Base-by-base conservation (phyloP, 805 yeast genomes). In the Jamesozyma jinghongensis region DNA sequence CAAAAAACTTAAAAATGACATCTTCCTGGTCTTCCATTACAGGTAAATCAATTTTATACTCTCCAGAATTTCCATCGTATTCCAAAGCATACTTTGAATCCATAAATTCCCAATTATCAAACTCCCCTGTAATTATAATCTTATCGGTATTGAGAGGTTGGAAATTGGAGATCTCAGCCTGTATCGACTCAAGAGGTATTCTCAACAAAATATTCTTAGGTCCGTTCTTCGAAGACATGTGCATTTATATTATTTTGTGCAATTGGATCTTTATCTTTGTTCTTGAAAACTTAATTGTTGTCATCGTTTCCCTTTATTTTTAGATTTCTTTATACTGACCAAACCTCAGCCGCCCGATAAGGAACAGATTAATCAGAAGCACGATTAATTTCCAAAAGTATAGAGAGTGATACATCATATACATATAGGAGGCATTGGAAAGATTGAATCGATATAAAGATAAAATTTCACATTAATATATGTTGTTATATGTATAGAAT, bases 91-190 rank as follows among this genome's bases (percentile, higher is more conserved):
- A 55, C 16, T 27, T 16, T 19, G 34, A 8, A 14, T 44, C 44
- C 2, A 49, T 39, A 22, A 48, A 52, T 27, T 42, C 40, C 61
- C 62, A 57, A 32, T 56, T 46, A 39, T 56, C 57, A 37, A 56
- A 55, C 27, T 55, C 59, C 3, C 61, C 62, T 3, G 62, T 55
- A 5, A 57, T 46, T 16, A 49, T 42, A 12, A 57, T 47, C 19
- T 29, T 40, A 5, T 45, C 34, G 18, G 13, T 4, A 28, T 19
- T 26, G 29, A 3, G 5, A 38, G 16, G 11, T 17, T 25, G 14
- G 17, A 26, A 12, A 18, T 32, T 28, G 5, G 34, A 19, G 6
- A 18, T 19, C n/a, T 34, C 29, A 7, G 36, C 8, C 12, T 17
- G 31, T 12, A 34, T 34, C 13, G 31, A 26, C 20, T 26, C 20